Conservation (phyloP, 208 protist genomes). For the Trypanosoma conorhini region DNA sequence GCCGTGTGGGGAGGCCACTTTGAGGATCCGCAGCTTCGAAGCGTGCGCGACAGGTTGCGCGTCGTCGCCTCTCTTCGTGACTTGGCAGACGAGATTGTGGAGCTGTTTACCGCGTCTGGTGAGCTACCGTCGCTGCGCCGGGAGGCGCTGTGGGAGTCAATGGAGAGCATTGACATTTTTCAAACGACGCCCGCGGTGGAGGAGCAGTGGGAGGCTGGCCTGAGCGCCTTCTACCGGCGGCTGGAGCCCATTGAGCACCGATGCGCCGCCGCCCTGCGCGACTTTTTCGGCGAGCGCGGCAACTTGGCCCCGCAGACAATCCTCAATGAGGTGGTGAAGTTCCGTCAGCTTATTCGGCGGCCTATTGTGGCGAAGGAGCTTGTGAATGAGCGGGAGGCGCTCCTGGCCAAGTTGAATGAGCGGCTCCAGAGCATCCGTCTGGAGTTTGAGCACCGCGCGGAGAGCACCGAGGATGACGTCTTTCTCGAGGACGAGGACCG, state of each 20-base stretch:
- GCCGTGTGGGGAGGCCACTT: conserved; percentile 52
- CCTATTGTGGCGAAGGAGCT: conserved; percentile 88
- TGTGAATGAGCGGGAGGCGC: conserved; percentile 74
- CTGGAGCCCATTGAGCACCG: conserved; percentile 85
- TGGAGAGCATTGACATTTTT: conserved; percentile 73
- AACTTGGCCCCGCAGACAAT: conserved; percentile 84
- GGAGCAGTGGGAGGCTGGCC: conserved; percentile 63
- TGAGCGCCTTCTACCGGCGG: conserved; percentile 80
- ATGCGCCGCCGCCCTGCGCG: conserved; percentile 67
- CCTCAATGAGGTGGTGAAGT: conserved; percentile 82
- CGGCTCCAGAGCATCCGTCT: conserved; percentile 77
- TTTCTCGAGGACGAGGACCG: conserved; percentile 87
- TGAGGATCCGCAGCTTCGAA: conserved; percentile 55
- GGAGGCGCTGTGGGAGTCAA: conserved; percentile 78
- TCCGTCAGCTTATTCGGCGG: conserved; percentile 81
- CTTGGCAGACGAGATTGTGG: conserved; percentile 68
- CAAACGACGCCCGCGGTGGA: conserved; percentile 46
- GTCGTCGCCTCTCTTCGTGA: conserved; percentile 58
- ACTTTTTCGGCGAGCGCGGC: conserved; percentile 67
- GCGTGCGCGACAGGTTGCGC: conserved; percentile 56
- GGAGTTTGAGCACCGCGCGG: conserved; percentile 85
- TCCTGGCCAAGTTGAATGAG: conserved; percentile 90
- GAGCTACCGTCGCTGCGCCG: conserved; percentile 57
- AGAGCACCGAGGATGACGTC: conserved; percentile 70
- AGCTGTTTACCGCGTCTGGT: conserved; percentile 50